These are phyloP conservation scores for Casuarina cunninghamiana DNA, from an alignment of 306 rosid species.

Conservation along the genomic window DNA sequence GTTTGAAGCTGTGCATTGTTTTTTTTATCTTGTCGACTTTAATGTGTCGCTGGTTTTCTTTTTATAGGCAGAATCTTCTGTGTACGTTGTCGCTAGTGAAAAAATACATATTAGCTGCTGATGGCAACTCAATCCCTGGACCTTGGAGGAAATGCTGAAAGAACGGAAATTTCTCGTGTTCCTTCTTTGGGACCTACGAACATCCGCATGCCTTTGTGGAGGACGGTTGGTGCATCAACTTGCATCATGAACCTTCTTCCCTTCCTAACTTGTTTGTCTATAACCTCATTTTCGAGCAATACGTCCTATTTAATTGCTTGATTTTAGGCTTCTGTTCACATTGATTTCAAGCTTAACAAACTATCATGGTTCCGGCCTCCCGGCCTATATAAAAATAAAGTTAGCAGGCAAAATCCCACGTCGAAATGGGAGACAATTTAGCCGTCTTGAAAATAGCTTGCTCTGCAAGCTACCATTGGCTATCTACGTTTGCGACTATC, in stretches of 20 bases:
- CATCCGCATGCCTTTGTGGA: background rate
- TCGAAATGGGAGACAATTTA: too few relatives aligned
- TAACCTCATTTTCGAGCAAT: background rate
- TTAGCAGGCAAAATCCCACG: background rate
- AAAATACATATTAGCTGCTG: background rate
- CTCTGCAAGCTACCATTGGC: too few relatives aligned
- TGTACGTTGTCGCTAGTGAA: constrained; percentile 12
- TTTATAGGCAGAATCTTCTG: constrained; percentile 30
- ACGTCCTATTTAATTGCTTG: background rate
- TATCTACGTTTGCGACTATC: too few relatives aligned
- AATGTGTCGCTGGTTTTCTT: constrained; percentile 25
- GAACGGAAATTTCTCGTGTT: background rate
- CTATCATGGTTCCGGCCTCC: background rate
- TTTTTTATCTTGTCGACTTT: constrained; percentile 22
- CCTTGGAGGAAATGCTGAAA: background rate
- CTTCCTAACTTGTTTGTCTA: background rate
- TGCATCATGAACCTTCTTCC: background rate
- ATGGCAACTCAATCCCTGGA: background rate
- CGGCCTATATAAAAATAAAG: background rate
- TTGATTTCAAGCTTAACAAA: background rate
- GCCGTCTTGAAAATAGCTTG: too few relatives aligned
- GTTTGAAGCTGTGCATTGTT: constrained; percentile 14
- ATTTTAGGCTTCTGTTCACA: background rate
- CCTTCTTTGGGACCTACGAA: background rate
- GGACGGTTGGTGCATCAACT: background rate